These are phyloP conservation scores for Scalesia atractyloides DNA, from an alignment of 129 eudicot species.

Conservation along the genomic window DNA sequence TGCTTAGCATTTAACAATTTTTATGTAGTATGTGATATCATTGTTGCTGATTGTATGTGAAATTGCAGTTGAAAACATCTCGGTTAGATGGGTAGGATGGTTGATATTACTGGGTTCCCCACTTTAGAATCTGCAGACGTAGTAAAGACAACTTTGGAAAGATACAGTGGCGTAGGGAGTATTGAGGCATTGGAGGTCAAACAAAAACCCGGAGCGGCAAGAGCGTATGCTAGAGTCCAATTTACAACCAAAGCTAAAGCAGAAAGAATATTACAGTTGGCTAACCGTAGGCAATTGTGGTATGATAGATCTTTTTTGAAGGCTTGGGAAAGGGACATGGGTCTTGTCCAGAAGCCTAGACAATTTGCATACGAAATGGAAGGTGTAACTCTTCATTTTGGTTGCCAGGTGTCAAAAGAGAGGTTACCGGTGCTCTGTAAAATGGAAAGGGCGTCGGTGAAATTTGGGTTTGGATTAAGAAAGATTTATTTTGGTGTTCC, in stretches of 20 bases:
- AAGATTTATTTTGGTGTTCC: constrained; percentile 47
- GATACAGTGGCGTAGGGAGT: constrained; percentile 48
- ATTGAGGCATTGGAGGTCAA: constrained; percentile 62
- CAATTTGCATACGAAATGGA: constrained; percentile 43
- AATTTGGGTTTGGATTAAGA: constrained; percentile 58
- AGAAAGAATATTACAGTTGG: constrained; percentile 38
- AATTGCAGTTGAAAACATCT: constrained; percentile 30
- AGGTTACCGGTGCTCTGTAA: constrained; percentile 58
- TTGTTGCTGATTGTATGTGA: constrained; percentile 19
- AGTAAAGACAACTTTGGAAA: constrained; percentile 47
- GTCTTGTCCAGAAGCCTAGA: constrained; percentile 54
- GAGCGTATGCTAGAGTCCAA: constrained; percentile 71
- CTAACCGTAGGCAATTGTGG: constrained; percentile 28
- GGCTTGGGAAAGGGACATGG: constrained; percentile 46
- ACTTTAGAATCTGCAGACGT: constrained; percentile 44
- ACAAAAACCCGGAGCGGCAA: constrained; percentile 35
- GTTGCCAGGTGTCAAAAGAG: constrained; percentile 69
- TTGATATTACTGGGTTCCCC: constrained; percentile 63
- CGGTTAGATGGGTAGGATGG: constrained; percentile 58
- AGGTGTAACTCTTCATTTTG: constrained; percentile 46
- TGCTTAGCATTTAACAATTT: constrained; percentile 4
- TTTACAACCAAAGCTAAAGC: constrained; percentile 43
- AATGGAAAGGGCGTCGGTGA: constrained; percentile 33
- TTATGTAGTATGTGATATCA: background rate
- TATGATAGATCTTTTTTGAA: constrained; percentile 52